Conservation (phyloP, 257 asterid species). For the Solanum phureja region DNA sequence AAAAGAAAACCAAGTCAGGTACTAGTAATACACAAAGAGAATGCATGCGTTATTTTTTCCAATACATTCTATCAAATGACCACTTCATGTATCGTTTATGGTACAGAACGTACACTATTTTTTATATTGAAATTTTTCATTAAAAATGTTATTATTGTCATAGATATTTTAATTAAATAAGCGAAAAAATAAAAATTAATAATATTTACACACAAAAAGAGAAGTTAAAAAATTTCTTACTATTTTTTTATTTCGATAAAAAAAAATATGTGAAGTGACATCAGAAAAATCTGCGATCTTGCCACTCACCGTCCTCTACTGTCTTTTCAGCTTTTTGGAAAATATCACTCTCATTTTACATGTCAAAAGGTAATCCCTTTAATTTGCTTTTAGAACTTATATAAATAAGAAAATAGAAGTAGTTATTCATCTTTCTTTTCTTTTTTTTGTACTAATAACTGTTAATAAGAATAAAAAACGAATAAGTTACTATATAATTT, state of each 20-base stretch:
- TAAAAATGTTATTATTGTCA: too few relatives aligned
- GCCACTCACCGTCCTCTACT: not conserved
- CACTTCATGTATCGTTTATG: too few relatives aligned
- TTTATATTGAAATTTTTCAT: too few relatives aligned
- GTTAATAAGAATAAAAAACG: not conserved
- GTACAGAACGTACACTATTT: too few relatives aligned
- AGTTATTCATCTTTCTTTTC: not conserved
- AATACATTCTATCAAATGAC: not conserved
- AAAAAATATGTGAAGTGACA: not conserved
- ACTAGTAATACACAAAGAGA: too few relatives aligned
- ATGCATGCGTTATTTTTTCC: not conserved
- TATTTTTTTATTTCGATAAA: too few relatives aligned
- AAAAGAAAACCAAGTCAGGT: too few relatives aligned
- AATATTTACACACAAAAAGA: not conserved
- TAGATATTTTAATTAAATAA: too few relatives aligned
- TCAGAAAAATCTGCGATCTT: not conserved
- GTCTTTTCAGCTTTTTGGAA: not conserved
- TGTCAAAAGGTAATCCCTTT: not conserved
- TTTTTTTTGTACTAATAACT: not conserved
- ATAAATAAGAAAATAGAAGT: not conserved
- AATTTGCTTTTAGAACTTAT: not conserved
- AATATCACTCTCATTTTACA: not conserved
- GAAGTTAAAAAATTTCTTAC: not conserved
- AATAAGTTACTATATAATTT: not conserved
- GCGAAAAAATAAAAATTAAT: too few relatives aligned